Percentiles rank a stretch among this genome's conserved stretches.
Evolutionary conservation across 345 rosid genomes (phyloP).

Genomic region (Eucalyptus melliodora): DNA sequence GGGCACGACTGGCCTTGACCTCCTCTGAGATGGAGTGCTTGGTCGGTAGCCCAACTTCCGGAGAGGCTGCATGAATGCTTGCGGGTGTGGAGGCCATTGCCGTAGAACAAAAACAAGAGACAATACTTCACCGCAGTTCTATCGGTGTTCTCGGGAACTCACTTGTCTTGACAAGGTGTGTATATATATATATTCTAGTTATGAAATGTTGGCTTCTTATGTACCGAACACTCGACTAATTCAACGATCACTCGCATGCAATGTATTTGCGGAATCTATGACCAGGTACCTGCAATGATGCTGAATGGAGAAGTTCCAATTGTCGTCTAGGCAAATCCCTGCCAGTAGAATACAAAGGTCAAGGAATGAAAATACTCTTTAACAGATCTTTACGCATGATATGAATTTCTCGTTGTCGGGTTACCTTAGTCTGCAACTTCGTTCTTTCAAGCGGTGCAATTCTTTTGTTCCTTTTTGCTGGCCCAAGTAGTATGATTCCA

Average conservation of each 20-base stretch:
- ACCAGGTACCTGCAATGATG: not conserved
- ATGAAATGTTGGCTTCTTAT: not conserved
- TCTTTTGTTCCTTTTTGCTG: not conserved
- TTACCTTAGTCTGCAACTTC: not conserved
- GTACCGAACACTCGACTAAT: not conserved
- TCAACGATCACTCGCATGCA: not conserved
- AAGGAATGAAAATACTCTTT: not conserved
- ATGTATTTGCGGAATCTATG: not conserved
- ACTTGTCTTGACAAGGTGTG: not conserved
- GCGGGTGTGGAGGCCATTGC: constrained; percentile 6
- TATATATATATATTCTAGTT: not conserved
- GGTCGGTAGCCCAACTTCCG: not conserved
- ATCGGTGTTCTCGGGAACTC: not conserved
- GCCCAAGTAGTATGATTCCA: not conserved
- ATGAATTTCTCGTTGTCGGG: not conserved
- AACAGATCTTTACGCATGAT: not conserved
- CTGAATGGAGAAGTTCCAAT: not conserved
- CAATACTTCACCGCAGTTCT: not conserved
- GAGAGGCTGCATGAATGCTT: not conserved
- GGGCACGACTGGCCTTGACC: not conserved
- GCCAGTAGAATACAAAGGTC: not conserved
- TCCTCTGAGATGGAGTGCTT: not conserved
- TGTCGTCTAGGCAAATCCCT: not conserved
- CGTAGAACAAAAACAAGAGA: not conserved
- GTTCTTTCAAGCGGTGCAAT: not conserved